These are phyloP conservation scores for Lactarius vividus DNA, from an alignment of 768 basidiomycete species.

Conservation along the genomic window DNA sequence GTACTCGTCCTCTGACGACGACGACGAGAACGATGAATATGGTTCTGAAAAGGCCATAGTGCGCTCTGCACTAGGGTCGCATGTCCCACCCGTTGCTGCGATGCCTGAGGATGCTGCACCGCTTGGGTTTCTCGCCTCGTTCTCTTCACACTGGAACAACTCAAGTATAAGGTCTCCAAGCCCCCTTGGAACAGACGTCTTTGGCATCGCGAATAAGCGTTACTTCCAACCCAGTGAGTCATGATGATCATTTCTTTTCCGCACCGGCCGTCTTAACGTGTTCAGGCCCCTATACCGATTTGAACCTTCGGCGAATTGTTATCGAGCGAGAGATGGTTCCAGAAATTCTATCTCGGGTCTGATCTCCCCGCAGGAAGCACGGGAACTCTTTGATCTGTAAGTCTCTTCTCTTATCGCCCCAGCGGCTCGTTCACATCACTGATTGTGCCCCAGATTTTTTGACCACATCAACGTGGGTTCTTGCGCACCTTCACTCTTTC, in stretches of 20 bases:
- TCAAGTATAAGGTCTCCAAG: background rate
- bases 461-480: slow-evolving; percentile 50
- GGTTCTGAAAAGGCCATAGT: slow-evolving; percentile 14
- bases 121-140: slow-evolving; percentile 25
- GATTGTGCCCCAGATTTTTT: slow-evolving; percentile 43
- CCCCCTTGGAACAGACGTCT: slow-evolving; percentile 4
- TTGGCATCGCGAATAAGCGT: slow-evolving; percentile 24
- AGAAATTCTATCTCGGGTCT: slow-evolving; percentile 36
- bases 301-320: slow-evolving; percentile 35
- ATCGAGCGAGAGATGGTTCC: slow-evolving; percentile 36
- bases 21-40: slow-evolving; percentile 26
- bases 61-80: slow-evolving; percentile 15
- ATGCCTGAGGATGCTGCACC: slow-evolving; percentile 15
- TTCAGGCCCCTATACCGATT: slow-evolving; percentile 33
- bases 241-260: background rate
- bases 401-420: slow-evolving; percentile 18
- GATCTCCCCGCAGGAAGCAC: slow-evolving; percentile 33
- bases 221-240: slow-evolving; percentile 27
- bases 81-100: background rate
- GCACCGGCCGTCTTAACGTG: background rate
- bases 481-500: slow-evolving; percentile 4
- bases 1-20: slow-evolving; percentile 30
- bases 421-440: background rate
- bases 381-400: slow-evolving; percentile 34
- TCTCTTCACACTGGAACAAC: slow-evolving; percentile 15